A percentile compares a stretch with the other conserved stretches of the same genome.
Evolutionary conservation across 2,329 filamentous ascomycete genomes (phyloP).

Genomic region (Colletotrichum costaricense): DNA sequence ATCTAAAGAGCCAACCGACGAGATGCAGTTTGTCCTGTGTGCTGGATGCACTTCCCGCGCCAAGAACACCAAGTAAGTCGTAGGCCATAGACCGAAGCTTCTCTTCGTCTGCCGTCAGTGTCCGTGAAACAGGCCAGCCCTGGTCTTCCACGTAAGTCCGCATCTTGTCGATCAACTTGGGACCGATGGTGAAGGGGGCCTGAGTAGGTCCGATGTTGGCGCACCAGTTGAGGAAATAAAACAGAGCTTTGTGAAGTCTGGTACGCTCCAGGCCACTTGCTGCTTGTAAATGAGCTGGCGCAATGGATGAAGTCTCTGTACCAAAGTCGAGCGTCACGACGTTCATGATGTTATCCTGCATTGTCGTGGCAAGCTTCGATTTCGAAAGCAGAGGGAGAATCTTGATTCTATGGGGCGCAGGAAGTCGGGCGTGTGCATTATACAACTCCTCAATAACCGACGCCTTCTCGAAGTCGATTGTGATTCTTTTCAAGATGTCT

Average conservation of each 20-base stretch:
- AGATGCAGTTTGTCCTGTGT: slow-evolving; percentile 64
- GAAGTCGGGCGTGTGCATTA: slow-evolving; percentile 77
- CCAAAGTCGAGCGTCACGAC: slow-evolving; percentile 75
- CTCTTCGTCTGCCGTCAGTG: slow-evolving; percentile 61
- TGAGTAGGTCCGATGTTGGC: slow-evolving; percentile 75
- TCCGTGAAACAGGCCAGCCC: slow-evolving; percentile 81
- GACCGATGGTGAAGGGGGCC: slow-evolving; percentile 73
- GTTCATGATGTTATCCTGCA: slow-evolving; percentile 73
- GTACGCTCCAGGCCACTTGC: slow-evolving; percentile 77
- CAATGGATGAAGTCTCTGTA: slow-evolving; percentile 23
- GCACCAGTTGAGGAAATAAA: slow-evolving; percentile 89
- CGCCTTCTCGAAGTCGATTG: slow-evolving; percentile 78
- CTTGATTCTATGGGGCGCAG: slow-evolving; percentile 79
- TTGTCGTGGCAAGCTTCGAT: slow-evolving; percentile 78
- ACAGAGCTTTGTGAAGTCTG: slow-evolving; percentile 85
- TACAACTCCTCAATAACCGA: slow-evolving; percentile 75
- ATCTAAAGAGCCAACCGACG: slow-evolving; percentile 83
- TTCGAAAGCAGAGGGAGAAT: slow-evolving; percentile 82
- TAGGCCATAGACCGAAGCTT: slow-evolving; percentile 82
- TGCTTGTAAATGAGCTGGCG: slow-evolving; percentile 42
- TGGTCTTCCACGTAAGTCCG: slow-evolving; percentile 80
- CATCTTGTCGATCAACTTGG: slow-evolving; percentile 75
- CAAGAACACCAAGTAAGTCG: slow-evolving; percentile 88
- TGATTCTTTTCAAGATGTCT: slow-evolving; percentile 85
- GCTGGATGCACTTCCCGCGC: slow-evolving; percentile 71